Evolutionary conservation across 169 alveolate species (phyloP).

Genomic region (Amoebophrya sp.): DNA sequence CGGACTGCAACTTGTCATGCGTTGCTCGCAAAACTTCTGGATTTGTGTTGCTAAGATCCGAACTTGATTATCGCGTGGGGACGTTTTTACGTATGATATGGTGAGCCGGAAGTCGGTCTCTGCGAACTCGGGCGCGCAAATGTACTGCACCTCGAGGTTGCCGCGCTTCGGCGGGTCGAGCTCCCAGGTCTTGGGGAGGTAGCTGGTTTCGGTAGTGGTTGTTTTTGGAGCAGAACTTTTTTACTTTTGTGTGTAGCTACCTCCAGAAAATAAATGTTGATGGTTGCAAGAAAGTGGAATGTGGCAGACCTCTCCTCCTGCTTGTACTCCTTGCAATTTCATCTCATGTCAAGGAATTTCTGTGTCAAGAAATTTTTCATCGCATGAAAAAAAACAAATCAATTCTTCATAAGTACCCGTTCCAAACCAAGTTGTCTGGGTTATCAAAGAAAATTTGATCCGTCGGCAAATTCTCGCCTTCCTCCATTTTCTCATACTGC

Average conservation of each 20-base stretch:
- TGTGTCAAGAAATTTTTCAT: too few species aligned
- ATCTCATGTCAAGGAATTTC: too few species aligned
- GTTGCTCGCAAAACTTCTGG: too few species aligned
- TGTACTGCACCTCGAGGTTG: not conserved
- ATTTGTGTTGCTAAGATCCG: too few species aligned
- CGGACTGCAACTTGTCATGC: too few species aligned
- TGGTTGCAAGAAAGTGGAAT: too few species aligned
- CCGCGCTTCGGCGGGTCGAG: not conserved
- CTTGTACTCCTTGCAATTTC: too few species aligned
- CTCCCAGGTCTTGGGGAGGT: conserved; percentile 9
- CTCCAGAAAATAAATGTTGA: not conserved
- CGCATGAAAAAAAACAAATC: not conserved
- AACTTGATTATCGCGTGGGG: too few species aligned
- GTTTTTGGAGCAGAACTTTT: not conserved
- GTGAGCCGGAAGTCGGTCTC: not conserved
- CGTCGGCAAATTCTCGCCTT: not conserved
- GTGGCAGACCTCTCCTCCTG: too few species aligned
- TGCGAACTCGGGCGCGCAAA: not conserved
- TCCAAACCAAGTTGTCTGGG: not conserved
- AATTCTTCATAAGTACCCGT: not conserved
- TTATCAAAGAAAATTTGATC: not conserved
- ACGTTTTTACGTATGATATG: too few species aligned
- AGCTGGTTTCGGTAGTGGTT: not conserved
- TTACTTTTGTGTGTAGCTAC: not conserved
- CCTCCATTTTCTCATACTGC: not conserved